Percentiles rank a stretch among this genome's conserved stretches.
phyloP scores from a whole-genome alignment of 257 asterid species.

The Coffea canephora region DNA sequence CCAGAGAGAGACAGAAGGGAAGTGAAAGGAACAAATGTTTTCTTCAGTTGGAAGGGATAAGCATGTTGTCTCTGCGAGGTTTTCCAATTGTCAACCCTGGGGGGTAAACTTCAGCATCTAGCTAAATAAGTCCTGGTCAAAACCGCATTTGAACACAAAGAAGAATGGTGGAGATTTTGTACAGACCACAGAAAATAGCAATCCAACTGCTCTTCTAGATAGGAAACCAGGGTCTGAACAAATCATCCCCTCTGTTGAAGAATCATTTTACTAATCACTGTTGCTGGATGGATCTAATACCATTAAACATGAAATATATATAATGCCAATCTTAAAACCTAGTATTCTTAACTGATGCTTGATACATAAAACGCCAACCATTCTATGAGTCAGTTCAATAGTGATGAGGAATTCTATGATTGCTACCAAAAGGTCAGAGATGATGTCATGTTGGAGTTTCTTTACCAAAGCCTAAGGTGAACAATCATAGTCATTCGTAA shows the following conservation, averaged over 20 bases:
- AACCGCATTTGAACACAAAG: not conserved
- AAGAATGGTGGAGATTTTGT: not conserved
- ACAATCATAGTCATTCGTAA: not conserved
- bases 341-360: not conserved
- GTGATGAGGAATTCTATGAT: not conserved
- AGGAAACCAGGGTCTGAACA: not conserved
- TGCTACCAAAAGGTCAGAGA: not conserved
- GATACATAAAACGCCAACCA: not conserved
- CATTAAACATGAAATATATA: not conserved
- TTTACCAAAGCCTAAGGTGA: not conserved
- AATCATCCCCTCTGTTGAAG: not conserved
- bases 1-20: not conserved
- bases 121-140: not conserved
- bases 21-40: constrained; percentile 20
- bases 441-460: too few relatives aligned
- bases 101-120: not conserved
- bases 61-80: constrained; percentile 1
- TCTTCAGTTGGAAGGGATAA: constrained; percentile 50
- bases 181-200: not conserved
- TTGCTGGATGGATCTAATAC: not conserved
- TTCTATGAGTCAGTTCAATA: not conserved
- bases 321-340: not conserved
- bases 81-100: not conserved
- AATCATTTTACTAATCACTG: not conserved
- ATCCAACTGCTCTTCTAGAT: not conserved